Evolutionary conservation across 768 basidiomycete species (phyloP).

Genomic region (Boletus coccyginus): DNA sequence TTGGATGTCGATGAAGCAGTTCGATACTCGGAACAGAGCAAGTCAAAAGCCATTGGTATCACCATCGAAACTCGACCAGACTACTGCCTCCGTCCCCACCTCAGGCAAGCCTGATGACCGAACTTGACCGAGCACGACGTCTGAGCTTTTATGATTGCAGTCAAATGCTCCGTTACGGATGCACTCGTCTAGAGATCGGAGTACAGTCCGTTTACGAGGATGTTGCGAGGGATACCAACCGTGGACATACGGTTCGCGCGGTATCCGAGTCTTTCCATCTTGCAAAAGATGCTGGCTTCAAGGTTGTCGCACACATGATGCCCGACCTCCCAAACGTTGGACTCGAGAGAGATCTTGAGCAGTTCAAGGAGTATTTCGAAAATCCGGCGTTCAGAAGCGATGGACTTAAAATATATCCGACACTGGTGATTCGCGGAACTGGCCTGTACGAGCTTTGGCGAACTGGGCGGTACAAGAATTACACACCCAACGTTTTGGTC

Average conservation of each 20-base stretch:
- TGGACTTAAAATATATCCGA: conserved; percentile 98
- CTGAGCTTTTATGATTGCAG: conserved; percentile 37
- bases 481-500: conserved; percentile 97
- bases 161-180: conserved; percentile 99
- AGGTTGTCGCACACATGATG: conserved; percentile 99
- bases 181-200: conserved; percentile 96
- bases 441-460: conserved; percentile 95
- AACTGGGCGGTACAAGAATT: conserved; percentile 98
- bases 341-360: conserved; percentile 93
- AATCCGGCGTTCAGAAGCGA: conserved; percentile 97
- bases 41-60: conserved; percentile 98
- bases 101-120: conserved; percentile 53
- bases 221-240: conserved; percentile 97
- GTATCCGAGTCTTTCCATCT: conserved; percentile 97
- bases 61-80: conserved; percentile 99
- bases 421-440: conserved; percentile 95
- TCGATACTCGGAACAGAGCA: conserved; percentile 93
- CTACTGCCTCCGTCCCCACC: conserved; percentile 94
- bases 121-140: background rate
- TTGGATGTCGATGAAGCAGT: conserved; percentile 95
- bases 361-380: conserved; percentile 99
- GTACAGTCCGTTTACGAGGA: conserved; percentile 99
- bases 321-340: conserved; percentile 98
- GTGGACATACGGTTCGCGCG: conserved; percentile 97
- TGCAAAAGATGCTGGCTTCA: conserved; percentile 98